Evolutionary conservation across 768 basidiomycete genomes (phyloP).

Genomic region (Russula abietina): DNA sequence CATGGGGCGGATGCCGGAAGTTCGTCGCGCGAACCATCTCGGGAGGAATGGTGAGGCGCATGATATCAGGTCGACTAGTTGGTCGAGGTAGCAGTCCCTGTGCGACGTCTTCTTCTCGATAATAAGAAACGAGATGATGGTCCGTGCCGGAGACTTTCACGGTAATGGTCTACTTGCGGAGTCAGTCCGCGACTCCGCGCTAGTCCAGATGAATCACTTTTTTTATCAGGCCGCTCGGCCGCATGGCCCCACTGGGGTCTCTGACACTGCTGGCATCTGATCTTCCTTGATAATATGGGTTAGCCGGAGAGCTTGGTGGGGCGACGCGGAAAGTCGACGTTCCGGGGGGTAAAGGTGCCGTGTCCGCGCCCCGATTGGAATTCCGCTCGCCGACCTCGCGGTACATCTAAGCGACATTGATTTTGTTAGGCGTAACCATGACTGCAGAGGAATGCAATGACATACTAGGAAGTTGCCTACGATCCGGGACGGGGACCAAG

Average conservation of each 20-base stretch:
- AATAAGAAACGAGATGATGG: conserved; percentile 81
- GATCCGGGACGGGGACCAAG: conserved; percentile 82
- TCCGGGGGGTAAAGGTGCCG: conserved; percentile 15
- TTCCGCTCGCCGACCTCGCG: conserved; percentile 71
- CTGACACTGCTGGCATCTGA: conserved; percentile 25
- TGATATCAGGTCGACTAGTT: conserved; percentile 64
- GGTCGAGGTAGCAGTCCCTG: conserved; percentile 65
- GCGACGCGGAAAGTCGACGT: conserved; percentile 23
- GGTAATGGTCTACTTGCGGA: conserved; percentile 64
- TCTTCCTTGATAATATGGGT: conserved; percentile 18
- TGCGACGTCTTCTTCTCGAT: conserved; percentile 71
- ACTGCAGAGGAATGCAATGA: conserved; percentile 1
- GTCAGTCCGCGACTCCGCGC: conserved; percentile 3
- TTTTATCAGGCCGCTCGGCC: conserved; percentile 64
- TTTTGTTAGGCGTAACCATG: conserved; percentile 8
- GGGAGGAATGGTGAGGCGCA: conserved; percentile 63
- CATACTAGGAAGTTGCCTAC: conserved; percentile 78
- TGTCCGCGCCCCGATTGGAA: conserved; percentile 18
- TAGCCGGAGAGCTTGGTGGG: conserved; percentile 12
- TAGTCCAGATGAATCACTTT: conserved; percentile 42
- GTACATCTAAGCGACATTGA: conserved; percentile 51
- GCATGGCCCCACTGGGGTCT: conserved; percentile 13
- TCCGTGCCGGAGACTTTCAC: conserved; percentile 73
- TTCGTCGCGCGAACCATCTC: conserved; percentile 74
- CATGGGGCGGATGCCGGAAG: conserved; percentile 77